Base-by-base conservation (phyloP, 768 basidiomycete species). In the Suillus paluster region DNA sequence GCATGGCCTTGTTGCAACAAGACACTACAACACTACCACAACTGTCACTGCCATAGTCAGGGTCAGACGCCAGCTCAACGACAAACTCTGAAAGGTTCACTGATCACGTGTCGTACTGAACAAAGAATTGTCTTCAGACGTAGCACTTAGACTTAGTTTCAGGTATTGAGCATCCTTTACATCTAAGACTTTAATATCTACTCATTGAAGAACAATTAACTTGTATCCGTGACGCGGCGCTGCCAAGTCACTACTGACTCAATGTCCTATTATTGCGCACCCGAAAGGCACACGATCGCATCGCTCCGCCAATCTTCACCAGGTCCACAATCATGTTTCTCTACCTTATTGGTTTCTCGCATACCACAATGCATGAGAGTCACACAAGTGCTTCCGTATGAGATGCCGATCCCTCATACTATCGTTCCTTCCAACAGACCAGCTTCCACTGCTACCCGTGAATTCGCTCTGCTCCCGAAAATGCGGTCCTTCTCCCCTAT, bases 281-380 rank as follows among this genome's bases (percentile, higher is more conserved):
- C 30, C 11, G 30, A 50, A 50, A 50, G 49, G 49, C 30, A 50
- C 45, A 17, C 45, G 36, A 45, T 45, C 57, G 61, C 58, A 57
- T 74, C 71, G 63, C 71, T 57, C 56, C 58, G 71, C 63, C 56
- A 74, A 68, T 68, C 72, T 63, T 57, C 63, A 59, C 56, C 54
- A n/a, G n/a, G n/a, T n/a, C n/a, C n/a, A 45, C 61, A 63, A 63
- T 65, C 64, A 64, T 52, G 56, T 65, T 63, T 66, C 64, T 34
- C 17, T 64, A 33, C 30, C 63, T 65, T 45, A 48, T 55, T 58
- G 68, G 66, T 70, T 52, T 25, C 48, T 12, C 30, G 41, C 17
- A 19, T n/a, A 12, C 68, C 14, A 12, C 12, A 11, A 38, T 17
- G 4, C 38, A 45, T 7, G 39, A 56, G 60, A 57, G 65, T 61